Conservation (phyloP, 2,329 filamentous ascomycete genomes). For the Chaetomiaceae sp. region DNA sequence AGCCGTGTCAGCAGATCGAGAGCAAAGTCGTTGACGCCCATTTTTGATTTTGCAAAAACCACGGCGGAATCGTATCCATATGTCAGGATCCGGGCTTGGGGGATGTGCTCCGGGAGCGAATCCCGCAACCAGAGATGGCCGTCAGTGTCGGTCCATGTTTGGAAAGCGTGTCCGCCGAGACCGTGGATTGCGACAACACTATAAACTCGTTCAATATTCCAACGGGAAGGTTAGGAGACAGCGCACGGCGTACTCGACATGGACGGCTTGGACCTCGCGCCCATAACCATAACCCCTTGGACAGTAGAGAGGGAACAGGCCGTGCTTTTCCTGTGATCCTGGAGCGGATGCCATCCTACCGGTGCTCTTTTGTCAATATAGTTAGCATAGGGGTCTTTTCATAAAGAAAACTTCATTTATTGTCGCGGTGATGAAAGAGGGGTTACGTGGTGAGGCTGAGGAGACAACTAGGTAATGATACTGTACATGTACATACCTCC, state of each 20-base stretch:
- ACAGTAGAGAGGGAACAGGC: neutral
- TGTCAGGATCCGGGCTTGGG: neutral
- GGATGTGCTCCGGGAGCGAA: neutral
- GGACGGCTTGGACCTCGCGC: neutral
- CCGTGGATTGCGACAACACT: neutral
- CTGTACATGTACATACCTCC: too few species aligned
- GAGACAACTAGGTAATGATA: too few species aligned
- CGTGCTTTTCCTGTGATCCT: neutral
- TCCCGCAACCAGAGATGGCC: neutral
- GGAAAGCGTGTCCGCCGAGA: neutral
- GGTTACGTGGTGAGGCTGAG: neutral
- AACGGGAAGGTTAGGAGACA: neutral
- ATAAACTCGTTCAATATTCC: neutral
- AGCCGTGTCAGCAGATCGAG: neutral
- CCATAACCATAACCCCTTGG: neutral
- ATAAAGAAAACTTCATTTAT: neutral
- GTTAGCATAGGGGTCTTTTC: neutral
- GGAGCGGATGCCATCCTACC: neutral
- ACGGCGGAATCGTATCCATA: neutral
- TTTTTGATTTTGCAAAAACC: neutral
- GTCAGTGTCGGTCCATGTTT: neutral
- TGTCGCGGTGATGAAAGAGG: neutral
- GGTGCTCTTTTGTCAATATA: neutral
- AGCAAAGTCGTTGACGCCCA: neutral
- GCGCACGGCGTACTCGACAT: neutral